Evolutionary conservation across 306 rosid species (phyloP), one percentile per base, ranked within the genome.

Genomic region (Fragaria iinumae): DNA sequence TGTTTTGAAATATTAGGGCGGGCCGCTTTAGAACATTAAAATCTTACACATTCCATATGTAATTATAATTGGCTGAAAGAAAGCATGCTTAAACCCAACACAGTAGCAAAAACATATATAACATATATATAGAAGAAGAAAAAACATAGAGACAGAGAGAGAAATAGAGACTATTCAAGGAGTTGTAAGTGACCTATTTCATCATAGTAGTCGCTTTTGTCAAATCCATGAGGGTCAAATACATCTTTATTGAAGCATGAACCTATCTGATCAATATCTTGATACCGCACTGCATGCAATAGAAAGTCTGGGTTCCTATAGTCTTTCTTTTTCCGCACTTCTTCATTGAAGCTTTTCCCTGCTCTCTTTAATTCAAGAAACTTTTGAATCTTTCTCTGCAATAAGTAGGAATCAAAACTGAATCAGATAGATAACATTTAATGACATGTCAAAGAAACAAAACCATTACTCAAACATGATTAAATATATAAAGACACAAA

Each of bases 231-330:
- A 69, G 98, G 99, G 80, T 96, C 93, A 77, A 96, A 96, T 76
- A 96, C 96, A 77, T 92, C 98, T 89, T 89, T 92, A 80, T 90
- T 85, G 93, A 96, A 92, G 89, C 99, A 96, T 84, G 98, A 92
- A 14, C 99, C 98, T 77, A 87, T 88, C 80, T 96, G 91, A 83
- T 92, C 98, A 81, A 96, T 96, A 81, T 91, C 99, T 83, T 90
- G 97, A 83, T 92, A 96, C 73, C 92, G 91, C 90, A 92, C 97
- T 50, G 99, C 99, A 83, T 92, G 96, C 79, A 92, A 73, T 79
- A 92, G 83, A 86, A 95, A 95, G 85, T 95, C 97, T 44, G 98
- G 99, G 78, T 95, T 95, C 71, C 97, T 86, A 71, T 95, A 95
- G 81, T 91, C 97, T 89, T 95, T 95, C 85, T 91, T 87, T 78